A percentile compares a stretch with the other conserved stretches of the same genome.
Evolutionary conservation across 768 basidiomycete species (phyloP).

Genomic region (Tricholoma furcatifolium): DNA sequence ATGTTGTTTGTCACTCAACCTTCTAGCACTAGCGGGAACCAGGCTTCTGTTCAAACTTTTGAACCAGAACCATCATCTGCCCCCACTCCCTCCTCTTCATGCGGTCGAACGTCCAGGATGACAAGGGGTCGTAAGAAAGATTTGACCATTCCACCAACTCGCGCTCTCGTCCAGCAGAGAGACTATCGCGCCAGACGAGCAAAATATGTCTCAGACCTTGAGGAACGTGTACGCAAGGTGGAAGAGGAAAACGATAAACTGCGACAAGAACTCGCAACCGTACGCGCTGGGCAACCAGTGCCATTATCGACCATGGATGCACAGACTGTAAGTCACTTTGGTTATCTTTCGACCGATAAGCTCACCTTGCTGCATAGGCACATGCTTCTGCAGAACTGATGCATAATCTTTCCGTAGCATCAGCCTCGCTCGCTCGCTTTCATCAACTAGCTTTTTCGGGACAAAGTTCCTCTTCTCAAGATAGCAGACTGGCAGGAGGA

Average conservation of each 20-base stretch:
- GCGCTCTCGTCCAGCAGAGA: conserved; percentile 59
- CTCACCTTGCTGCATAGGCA: conserved; percentile 33
- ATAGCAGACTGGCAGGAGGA: conserved; percentile 9
- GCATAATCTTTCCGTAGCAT: conserved; percentile 44
- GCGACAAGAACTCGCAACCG: conserved; percentile 44
- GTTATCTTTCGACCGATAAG: conserved; percentile 5
- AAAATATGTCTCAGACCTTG: conserved; percentile 53
- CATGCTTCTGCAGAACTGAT: conserved; percentile 52
- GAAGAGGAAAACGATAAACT: conserved; percentile 57
- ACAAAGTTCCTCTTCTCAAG: conserved; percentile 13
- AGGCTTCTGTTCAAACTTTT: conserved; percentile 10
- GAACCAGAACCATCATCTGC: conserved; percentile 12
- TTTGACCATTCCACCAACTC: conserved; percentile 55
- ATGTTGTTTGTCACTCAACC: conserved; percentile 27
- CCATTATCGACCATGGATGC: conserved; percentile 25
- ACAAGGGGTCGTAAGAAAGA: conserved; percentile 68
- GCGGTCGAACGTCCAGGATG: conserved; percentile 33
- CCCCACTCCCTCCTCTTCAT: conserved; percentile 11
- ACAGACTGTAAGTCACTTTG: conserved; percentile 29
- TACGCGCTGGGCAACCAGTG: conserved; percentile 36
- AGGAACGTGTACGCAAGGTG: conserved; percentile 48
- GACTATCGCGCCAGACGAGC: conserved; percentile 65
- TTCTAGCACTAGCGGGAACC: conserved; percentile 6
- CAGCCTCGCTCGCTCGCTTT: conserved; percentile 52
- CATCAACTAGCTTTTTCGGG: conserved; percentile 45